Conservation (phyloP, 257 asterid species). For the Galeopsis tetrahit region DNA sequence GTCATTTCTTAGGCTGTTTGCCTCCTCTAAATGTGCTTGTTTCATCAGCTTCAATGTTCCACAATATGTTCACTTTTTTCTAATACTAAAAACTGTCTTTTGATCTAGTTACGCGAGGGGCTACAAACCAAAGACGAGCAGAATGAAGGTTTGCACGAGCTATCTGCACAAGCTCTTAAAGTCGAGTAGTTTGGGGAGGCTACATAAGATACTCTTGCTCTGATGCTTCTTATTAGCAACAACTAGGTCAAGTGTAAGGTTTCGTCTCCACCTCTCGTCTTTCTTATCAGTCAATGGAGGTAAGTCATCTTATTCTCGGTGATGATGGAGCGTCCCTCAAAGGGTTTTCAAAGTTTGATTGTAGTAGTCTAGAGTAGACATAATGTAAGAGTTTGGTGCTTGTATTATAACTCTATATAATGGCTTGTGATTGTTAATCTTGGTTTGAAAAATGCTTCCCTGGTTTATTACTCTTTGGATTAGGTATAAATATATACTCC, state of each 20-base stretch:
- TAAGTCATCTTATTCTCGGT: conserved; percentile 26
- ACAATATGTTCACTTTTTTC: not conserved
- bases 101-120: conserved; percentile 62
- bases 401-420: conserved; percentile 24
- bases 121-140: conserved; percentile 43
- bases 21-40: too few species aligned
- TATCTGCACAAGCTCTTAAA: conserved; percentile 46
- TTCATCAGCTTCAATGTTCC: not conserved
- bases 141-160: conserved; percentile 36
- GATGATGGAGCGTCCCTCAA: conserved; percentile 24
- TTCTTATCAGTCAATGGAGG: conserved; percentile 25
- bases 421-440: conserved; percentile 35
- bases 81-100: not conserved
- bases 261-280: conserved; percentile 24
- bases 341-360: conserved; percentile 31
- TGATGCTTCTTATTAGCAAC: conserved; percentile 28
- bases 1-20: too few species aligned
- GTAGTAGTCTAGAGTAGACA: conserved; percentile 31
- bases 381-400: conserved; percentile 31
- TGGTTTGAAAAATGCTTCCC: conserved; percentile 26
- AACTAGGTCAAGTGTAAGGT: conserved; percentile 31
- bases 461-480: conserved; percentile 1
- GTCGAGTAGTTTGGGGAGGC: conserved; percentile 42
- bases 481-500: not conserved
- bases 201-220: not conserved